Evolutionary conservation across 179 eudicot genomes (phyloP).

Genomic region (Camellia oleifera): DNA sequence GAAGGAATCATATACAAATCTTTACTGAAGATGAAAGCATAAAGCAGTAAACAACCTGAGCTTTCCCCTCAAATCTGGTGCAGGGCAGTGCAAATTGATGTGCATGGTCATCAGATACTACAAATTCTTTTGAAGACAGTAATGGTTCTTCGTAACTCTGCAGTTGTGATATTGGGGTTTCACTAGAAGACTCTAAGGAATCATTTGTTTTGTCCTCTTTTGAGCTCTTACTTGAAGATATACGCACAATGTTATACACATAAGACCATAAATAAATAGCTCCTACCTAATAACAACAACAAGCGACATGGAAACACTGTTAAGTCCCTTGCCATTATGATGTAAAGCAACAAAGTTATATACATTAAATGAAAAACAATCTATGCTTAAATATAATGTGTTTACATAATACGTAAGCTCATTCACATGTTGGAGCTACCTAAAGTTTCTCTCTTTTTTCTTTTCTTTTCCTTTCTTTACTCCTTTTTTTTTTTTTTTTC

Average conservation of each 20-base stretch:
- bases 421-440: neutral
- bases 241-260: constrained; percentile 75
- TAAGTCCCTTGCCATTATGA: constrained; percentile 3
- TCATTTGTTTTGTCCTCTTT: constrained; percentile 29
- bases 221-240: constrained; percentile 39
- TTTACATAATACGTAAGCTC: neutral
- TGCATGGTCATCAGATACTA: constrained; percentile 19
- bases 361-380: neutral
- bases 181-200: constrained; percentile 23
- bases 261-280: constrained; percentile 85
- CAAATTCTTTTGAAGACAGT: constrained; percentile 39
- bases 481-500: too few species aligned
- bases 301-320: constrained; percentile 5
- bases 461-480: neutral
- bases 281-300: constrained; percentile 54
- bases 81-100: constrained; percentile 20
- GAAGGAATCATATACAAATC: neutral
- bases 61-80: constrained; percentile 24
- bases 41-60: constrained; percentile 25
- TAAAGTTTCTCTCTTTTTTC: neutral
- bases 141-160: constrained; percentile 39
- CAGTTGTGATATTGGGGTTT: constrained; percentile 16
- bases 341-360: neutral
- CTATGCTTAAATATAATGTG: neutral
- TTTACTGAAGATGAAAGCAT: neutral